These are phyloP conservation scores for Uromyces viciae-fabae DNA, from an alignment of 1,284 basidiomycete species.

Conservation along the genomic window DNA sequence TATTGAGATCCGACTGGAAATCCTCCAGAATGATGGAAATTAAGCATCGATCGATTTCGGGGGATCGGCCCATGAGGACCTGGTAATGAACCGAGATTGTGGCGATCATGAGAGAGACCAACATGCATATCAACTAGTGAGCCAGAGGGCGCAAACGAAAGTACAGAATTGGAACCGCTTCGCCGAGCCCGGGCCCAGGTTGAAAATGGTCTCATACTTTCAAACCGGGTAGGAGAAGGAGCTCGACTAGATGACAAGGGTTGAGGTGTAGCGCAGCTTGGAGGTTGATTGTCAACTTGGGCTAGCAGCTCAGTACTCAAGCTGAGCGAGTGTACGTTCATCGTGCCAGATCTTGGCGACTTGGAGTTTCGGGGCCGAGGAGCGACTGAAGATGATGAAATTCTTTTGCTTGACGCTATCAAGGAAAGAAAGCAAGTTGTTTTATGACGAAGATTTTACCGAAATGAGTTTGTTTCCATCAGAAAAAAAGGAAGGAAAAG, in stretches of 20 bases:
- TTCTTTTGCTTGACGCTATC: constrained; percentile 7
- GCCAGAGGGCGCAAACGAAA: constrained; percentile 55
- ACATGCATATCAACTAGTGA: constrained; percentile 58
- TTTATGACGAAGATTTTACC: neutral
- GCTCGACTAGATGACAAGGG: constrained; percentile 1
- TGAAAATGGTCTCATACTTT: constrained; percentile 29
- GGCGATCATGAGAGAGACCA: constrained; percentile 51
- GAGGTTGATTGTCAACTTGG: neutral
- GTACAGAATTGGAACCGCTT: constrained; percentile 49
- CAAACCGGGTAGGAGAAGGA: constrained; percentile 29
- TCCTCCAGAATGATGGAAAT: neutral
- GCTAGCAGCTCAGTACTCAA: neutral
- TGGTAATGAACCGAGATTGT: neutral
- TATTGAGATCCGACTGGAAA: neutral
- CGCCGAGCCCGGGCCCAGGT: constrained; percentile 45
- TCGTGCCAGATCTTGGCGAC: constrained; percentile 6
- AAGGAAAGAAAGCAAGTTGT: neutral
- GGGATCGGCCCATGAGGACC: neutral
- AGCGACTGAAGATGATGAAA: constrained; percentile 18
- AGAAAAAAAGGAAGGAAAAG: neutral
- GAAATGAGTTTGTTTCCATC: neutral
- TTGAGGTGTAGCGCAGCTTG: neutral
- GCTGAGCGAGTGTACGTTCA: constrained; percentile 2
- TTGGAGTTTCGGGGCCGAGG: neutral
- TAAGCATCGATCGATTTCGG: constrained; percentile 18